Evolutionary conservation across 768 basidiomycete species (phyloP).

Genomic region (Podaxis rugospora): DNA sequence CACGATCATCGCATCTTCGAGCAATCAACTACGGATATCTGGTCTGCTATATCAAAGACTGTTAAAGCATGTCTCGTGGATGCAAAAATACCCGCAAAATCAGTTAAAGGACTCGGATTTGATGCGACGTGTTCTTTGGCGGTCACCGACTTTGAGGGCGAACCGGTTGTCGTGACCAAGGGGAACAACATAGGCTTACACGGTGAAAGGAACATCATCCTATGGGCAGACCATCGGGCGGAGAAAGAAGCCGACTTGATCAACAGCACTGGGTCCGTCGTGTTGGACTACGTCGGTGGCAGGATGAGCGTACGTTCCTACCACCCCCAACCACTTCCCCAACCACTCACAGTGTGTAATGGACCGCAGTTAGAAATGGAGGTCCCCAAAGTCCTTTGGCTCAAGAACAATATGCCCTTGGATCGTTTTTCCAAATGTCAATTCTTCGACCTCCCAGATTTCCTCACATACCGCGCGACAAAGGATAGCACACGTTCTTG

Average conservation of each 20-base stretch:
- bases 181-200: constrained; percentile 56
- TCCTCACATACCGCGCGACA: constrained; percentile 91
- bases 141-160: constrained; percentile 70
- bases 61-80: constrained; percentile 59
- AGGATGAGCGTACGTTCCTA: constrained; percentile 75
- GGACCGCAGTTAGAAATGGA: constrained; percentile 88
- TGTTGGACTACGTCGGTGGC: constrained; percentile 93
- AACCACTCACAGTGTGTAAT: not conserved
- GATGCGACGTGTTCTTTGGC: constrained; percentile 97
- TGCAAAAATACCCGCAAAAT: constrained; percentile 36
- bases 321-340: not conserved
- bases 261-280: constrained; percentile 78
- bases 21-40: constrained; percentile 89
- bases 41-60: constrained; percentile 61
- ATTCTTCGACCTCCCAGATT: constrained; percentile 93
- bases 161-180: constrained; percentile 71
- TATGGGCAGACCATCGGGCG: constrained; percentile 98
- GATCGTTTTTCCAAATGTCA: constrained; percentile 70
- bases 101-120: constrained; percentile 85
- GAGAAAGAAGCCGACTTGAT: constrained; percentile 88
- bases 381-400: constrained; percentile 95
- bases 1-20: constrained; percentile 92
- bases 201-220: constrained; percentile 81
- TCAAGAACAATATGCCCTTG: constrained; percentile 82
- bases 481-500: constrained; percentile 68